These are phyloP conservation scores for Rhodocollybia butyracea DNA, from an alignment of 768 basidiomycete genomes.

Conservation along the genomic window DNA sequence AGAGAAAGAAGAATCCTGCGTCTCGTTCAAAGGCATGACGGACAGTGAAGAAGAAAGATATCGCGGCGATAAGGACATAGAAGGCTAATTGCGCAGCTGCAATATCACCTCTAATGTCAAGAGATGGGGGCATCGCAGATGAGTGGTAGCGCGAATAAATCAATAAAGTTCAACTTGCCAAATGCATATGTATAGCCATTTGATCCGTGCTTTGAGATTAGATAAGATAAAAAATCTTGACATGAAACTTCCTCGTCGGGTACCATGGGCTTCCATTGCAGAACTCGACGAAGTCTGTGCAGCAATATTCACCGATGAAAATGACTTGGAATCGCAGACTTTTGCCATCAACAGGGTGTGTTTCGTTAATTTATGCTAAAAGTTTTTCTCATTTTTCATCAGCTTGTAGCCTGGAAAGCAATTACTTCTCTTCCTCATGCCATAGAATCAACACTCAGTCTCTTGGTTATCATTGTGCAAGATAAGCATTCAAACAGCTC, in stretches of 20 bases:
- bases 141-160: not conserved
- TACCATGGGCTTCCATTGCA: conserved; percentile 67
- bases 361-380: conserved; percentile 9
- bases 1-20: conserved; percentile 68
- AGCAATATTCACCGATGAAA: conserved; percentile 71
- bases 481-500: conserved; percentile 39
- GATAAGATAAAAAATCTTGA: conserved; percentile 19
- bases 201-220: not conserved
- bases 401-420: conserved; percentile 83
- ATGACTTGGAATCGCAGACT: conserved; percentile 50
- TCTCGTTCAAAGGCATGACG: conserved; percentile 57
- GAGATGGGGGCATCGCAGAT: conserved; percentile 15
- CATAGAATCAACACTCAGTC: conserved; percentile 65
- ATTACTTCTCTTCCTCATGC: conserved; percentile 77
- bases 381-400: conserved; percentile 9
- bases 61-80: conserved; percentile 51
- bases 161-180: conserved; percentile 7
- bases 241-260: conserved; percentile 77
- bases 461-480: conserved; percentile 57
- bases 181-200: not conserved
- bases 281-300: conserved; percentile 77
- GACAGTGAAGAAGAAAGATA: conserved; percentile 42
- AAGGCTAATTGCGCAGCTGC: conserved; percentile 57
- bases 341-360: conserved; percentile 65
- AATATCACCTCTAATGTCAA: conserved; percentile 45